Conservation (phyloP, 2,329 filamentous ascomycete genomes). For the Aspergillus sp. region DNA sequence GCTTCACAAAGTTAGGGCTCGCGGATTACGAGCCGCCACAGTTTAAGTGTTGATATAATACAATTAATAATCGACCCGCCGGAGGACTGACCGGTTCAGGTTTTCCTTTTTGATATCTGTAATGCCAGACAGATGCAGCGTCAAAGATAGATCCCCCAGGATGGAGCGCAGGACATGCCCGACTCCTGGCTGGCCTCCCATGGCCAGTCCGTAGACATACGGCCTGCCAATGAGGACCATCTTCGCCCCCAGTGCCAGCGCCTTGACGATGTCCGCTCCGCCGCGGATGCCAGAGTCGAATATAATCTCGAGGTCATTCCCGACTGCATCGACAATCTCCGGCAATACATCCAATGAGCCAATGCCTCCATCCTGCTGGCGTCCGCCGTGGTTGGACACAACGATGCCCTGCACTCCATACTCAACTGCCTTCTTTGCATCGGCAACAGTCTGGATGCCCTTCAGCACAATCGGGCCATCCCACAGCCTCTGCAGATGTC, state of each 20-base stretch:
- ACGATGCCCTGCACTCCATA: background rate
- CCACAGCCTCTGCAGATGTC: constrained; percentile 56
- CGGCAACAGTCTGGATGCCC: background rate
- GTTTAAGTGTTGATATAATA: too few relatives aligned
- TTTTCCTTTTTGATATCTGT: background rate
- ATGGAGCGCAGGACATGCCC: background rate
- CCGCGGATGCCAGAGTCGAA: constrained; percentile 3
- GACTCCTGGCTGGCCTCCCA: background rate
- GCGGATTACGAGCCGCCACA: too few relatives aligned
- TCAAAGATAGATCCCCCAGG: constrained; percentile 1
- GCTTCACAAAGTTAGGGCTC: too few relatives aligned
- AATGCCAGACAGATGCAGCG: background rate
- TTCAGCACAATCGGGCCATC: constrained; percentile 6
- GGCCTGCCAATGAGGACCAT: constrained; percentile 7
- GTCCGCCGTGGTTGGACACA: constrained; percentile 4
- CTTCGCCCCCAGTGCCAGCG: constrained; percentile 2
- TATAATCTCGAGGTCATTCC: constrained; percentile 4
- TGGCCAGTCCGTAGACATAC: constrained; percentile 4
- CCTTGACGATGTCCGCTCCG: constrained; percentile 7
- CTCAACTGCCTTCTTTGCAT: background rate
- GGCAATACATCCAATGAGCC: background rate
- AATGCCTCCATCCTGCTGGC: constrained; percentile 3
- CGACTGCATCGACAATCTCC: constrained; percentile 5
- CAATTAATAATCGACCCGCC: background rate
- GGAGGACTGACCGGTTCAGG: background rate